A percentile compares a stretch with the other conserved stretches of the same genome.
phyloP scores from a whole-genome alignment of 2,329 filamentous ascomycete genomes.

The Scedosporium minutisporum region DNA sequence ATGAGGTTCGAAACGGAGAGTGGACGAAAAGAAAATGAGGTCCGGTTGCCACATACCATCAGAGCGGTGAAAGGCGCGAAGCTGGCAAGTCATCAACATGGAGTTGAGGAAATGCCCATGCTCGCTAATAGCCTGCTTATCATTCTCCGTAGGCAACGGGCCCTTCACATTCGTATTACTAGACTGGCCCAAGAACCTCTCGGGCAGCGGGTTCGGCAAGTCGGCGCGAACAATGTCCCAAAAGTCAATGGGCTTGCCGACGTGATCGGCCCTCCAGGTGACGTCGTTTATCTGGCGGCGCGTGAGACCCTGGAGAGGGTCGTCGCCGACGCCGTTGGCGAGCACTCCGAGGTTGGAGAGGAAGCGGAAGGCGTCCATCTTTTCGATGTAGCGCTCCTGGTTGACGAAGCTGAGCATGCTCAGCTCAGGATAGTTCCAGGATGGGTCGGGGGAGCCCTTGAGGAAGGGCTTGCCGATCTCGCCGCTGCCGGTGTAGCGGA shows the following conservation, averaged over 20 bases:
- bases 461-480: slow-evolving; percentile 3
- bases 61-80: slow-evolving; percentile 1
- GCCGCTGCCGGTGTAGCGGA: slow-evolving; percentile 6
- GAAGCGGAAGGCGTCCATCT: slow-evolving; percentile 5
- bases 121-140: slow-evolving; percentile 1
- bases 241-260: slow-evolving; percentile 3
- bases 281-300: not conserved
- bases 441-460: slow-evolving; percentile 1
- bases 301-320: slow-evolving; percentile 1
- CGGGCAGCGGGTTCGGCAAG: slow-evolving; percentile 3
- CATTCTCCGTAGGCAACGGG: not conserved
- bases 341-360: not conserved
- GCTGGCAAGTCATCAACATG: slow-evolving; percentile 2
- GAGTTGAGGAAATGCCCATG: slow-evolving; percentile 1
- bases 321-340: not conserved
- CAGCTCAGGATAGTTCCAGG: slow-evolving; percentile 5
- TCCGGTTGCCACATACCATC: not conserved
- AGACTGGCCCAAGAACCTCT: slow-evolving; percentile 6
- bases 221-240: not conserved
- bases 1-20: not conserved
- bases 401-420: slow-evolving; percentile 9
- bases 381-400: slow-evolving; percentile 2
- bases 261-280: not conserved
- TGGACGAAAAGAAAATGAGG: no score
- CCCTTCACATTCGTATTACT: slow-evolving; percentile 2